These are phyloP conservation scores for Lachnellula cervina DNA, from an alignment of 2,329 filamentous ascomycete genomes.

Conservation along the genomic window DNA sequence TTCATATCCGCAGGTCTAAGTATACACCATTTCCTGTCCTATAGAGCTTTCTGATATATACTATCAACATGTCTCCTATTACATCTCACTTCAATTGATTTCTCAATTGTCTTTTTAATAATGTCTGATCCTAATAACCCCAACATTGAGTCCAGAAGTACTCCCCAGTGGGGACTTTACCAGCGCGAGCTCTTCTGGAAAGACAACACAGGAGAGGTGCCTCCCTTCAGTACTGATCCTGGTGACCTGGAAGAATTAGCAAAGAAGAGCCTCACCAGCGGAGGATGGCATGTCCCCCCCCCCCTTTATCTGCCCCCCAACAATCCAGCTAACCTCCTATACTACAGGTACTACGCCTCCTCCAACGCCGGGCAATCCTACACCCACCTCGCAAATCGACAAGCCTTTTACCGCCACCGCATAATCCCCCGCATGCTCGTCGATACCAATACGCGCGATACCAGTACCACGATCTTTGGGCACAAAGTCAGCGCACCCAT, in stretches of 20 bases:
- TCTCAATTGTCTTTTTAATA: not conserved
- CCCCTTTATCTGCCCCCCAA: not conserved
- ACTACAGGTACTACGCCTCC: slow-evolving; percentile 45
- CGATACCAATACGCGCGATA: slow-evolving; percentile 56
- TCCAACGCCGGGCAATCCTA: slow-evolving; percentile 51
- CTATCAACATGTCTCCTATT: not conserved
- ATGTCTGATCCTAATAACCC: slow-evolving; percentile 45
- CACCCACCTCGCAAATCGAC: slow-evolving; percentile 52
- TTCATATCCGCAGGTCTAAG: not conserved
- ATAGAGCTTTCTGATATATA: too few relatives aligned
- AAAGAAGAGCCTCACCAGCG: slow-evolving; percentile 49
- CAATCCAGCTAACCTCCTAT: not conserved
- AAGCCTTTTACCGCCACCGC: slow-evolving; percentile 59
- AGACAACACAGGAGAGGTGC: slow-evolving; percentile 43
- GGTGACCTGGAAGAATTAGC: slow-evolving; percentile 55
- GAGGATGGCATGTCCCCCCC: slow-evolving; percentile 42
- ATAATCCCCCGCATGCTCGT: slow-evolving; percentile 58
- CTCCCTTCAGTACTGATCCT: slow-evolving; percentile 52
- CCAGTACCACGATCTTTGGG: slow-evolving; percentile 53
- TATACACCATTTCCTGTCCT: too few relatives aligned
- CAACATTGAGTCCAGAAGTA: slow-evolving; percentile 44
- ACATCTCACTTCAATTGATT: not conserved
- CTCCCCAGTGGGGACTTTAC: slow-evolving; percentile 50
- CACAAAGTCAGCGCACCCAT: slow-evolving; percentile 55
- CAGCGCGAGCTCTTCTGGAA: slow-evolving; percentile 53